Conservation (phyloP, 2,329 filamentous ascomycete species). For the Aspergillus sojae region DNA sequence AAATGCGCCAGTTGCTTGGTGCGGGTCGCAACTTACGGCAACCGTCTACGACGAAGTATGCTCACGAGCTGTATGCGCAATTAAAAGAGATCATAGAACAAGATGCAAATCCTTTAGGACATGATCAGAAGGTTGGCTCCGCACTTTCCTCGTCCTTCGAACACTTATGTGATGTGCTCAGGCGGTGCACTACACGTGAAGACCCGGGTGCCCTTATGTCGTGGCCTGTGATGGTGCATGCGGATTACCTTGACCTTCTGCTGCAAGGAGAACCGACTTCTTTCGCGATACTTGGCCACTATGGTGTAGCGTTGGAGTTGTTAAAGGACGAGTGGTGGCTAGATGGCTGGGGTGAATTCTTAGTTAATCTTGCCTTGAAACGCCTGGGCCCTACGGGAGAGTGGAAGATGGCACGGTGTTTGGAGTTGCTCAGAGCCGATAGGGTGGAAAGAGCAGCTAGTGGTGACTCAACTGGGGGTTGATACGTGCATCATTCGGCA, state of each 20-base stretch:
- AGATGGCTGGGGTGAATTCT: constrained; percentile 13
- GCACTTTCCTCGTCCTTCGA: background rate
- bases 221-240: constrained; percentile 12
- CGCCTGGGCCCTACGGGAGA: background rate
- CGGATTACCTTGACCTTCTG: constrained; percentile 1
- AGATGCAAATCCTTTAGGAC: background rate
- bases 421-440: background rate
- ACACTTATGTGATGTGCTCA: background rate
- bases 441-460: background rate
- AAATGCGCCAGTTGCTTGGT: constrained; percentile 6
- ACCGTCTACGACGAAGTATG: background rate
- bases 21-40: background rate
- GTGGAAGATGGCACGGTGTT: background rate
- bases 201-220: constrained; percentile 9
- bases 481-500: background rate
- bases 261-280: background rate
- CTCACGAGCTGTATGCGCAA: background rate
- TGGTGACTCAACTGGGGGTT: background rate
- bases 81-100: background rate
- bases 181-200: background rate
- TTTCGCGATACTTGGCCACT: constrained; percentile 7
- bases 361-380: constrained; percentile 3
- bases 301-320: constrained; percentile 8
- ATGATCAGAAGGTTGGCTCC: background rate
- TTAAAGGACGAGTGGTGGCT: constrained; percentile 14